These are phyloP conservation scores for Aschersonia sp. DNA, from an alignment of 2,329 filamentous ascomycete species.

Conservation along the genomic window DNA sequence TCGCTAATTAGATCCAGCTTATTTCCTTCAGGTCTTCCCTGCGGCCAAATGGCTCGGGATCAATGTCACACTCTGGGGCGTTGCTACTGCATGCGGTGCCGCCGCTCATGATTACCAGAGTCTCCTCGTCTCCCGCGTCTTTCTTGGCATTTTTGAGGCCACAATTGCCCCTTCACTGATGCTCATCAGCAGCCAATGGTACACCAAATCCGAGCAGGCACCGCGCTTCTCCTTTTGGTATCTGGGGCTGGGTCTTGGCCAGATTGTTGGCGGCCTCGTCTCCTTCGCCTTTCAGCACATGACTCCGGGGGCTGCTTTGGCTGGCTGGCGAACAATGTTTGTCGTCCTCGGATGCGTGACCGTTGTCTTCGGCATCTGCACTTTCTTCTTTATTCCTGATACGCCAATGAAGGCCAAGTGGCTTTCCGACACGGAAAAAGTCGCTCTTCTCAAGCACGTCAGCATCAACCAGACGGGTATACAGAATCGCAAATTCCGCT, in stretches of 20 bases:
- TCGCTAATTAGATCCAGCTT: constrained; percentile 19
- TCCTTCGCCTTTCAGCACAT: constrained; percentile 44
- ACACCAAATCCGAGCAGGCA: constrained; percentile 45
- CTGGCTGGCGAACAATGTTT: constrained; percentile 60
- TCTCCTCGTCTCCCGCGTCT: constrained; percentile 39
- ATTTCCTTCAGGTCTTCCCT: constrained; percentile 45
- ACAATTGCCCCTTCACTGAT: constrained; percentile 45
- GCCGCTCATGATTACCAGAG: constrained; percentile 37
- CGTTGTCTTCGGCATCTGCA: constrained; percentile 16
- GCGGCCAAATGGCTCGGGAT: constrained; percentile 44
- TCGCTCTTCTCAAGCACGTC: constrained; percentile 35
- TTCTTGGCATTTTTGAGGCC: constrained; percentile 46
- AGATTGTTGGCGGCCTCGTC: constrained; percentile 50
- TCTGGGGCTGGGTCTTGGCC: constrained; percentile 41
- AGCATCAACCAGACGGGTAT: constrained; percentile 44
- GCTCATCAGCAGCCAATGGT: constrained; percentile 46
- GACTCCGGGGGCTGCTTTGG: constrained; percentile 33
- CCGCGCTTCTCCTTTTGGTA: constrained; percentile 49
- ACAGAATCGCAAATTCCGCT: constrained; percentile 36
- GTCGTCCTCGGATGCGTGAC: constrained; percentile 46
- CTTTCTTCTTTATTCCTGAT: constrained; percentile 19
- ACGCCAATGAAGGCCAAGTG: constrained; percentile 32
- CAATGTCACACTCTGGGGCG: constrained; percentile 45
- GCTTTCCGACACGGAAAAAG: constrained; percentile 32
- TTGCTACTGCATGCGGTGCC: constrained; percentile 37